Base-by-base conservation (phyloP, 2,329 filamentous ascomycete species). In the Microdochium trichocladiopsis region DNA sequence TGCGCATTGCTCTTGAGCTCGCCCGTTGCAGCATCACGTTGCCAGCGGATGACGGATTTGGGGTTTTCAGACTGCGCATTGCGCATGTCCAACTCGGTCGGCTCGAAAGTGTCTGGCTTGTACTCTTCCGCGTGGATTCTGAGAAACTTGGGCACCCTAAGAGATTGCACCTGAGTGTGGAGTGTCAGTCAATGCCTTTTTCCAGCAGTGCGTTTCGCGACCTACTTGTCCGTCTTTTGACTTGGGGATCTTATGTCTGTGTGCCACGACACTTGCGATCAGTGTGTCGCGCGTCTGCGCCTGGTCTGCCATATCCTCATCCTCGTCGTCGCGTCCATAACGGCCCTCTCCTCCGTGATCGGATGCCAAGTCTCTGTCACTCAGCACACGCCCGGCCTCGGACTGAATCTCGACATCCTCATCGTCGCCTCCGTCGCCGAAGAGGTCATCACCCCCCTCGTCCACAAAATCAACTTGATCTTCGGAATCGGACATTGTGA, bases 1-100 rank as follows among this genome's bases (percentile, higher is more conserved):
- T 85, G 80, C 2, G 88, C 81, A 64, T 93, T 93, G 63, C 87
- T 91, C 63, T 87, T 82, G 12, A 91, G 74, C 55, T 83, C 73
- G 49, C 79, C 78, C 1, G 82, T 86, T n/a, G 76, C 77, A 10
- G 83, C 75, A 53, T 89, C 84, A 61, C 79, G 82, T 51, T 86
- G 82, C 69, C 85, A 89, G 55, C 88, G 83, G 48, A 88, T 77
- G 2, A 86, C 84, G 36, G 83, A 81, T 61, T 83, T 78, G 28
- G 87, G 70, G 68, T 82, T 65, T 60, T 81, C 65, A 69, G 84
- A 59, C 47, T 68, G 70, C 49, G 75, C 74, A 56, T 83, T 82
- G 50, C 72, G 70, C 25, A 79, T 65, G 54, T 83, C 80, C 64
- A 75, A 77, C 47, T 72, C 72, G 48, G 73, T 74, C 4, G 86